Percentiles rank a stretch among this genome's conserved stretches.
These are phyloP conservation scores for Candida wancherniae DNA, from an alignment of 805 yeast genomes.

Conservation along the genomic window DNA sequence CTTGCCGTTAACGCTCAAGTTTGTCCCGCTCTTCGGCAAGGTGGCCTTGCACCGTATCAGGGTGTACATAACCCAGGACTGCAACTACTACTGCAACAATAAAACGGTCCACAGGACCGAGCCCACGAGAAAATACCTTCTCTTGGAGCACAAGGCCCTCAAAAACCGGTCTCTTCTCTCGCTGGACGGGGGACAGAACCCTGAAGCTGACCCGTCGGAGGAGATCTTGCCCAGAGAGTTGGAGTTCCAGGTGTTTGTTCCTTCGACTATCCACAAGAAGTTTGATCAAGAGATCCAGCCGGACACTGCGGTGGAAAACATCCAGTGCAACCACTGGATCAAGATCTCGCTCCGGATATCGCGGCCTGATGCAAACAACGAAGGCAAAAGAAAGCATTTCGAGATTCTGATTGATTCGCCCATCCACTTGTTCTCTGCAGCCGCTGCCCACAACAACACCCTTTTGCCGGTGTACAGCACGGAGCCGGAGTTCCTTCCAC, in stretches of 20 bases:
- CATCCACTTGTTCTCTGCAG: slow-evolving; percentile 69
- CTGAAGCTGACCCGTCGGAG: slow-evolving; percentile 35
- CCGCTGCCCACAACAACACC: slow-evolving; percentile 79
- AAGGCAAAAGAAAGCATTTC: slow-evolving; percentile 74
- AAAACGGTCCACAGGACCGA: slow-evolving; percentile 89
- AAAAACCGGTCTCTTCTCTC: slow-evolving; percentile 45
- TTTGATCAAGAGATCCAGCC: slow-evolving; percentile 60
- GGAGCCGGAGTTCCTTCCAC: slow-evolving; percentile 21
- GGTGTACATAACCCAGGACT: slow-evolving; percentile 79
- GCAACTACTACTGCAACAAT: slow-evolving; percentile 83
- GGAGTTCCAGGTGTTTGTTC: slow-evolving; percentile 83
- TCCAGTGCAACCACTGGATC: slow-evolving; percentile 93
- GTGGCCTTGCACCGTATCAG: slow-evolving; percentile 82
- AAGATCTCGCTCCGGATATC: slow-evolving; percentile 82
- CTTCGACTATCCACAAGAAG: slow-evolving; percentile 56
- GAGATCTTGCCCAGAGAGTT: slow-evolving; percentile 72
- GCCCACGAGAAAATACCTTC: slow-evolving; percentile 74
- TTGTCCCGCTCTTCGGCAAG: slow-evolving; percentile 78
- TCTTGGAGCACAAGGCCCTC: slow-evolving; percentile 74
- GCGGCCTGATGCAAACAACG: slow-evolving; percentile 49
- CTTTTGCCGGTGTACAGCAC: slow-evolving; percentile 65
- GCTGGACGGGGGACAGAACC: slow-evolving; percentile 30
- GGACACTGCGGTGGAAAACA: slow-evolving; percentile 73
- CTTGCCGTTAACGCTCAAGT: slow-evolving; percentile 77
- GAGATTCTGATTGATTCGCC: slow-evolving; percentile 96